phyloP scores from a whole-genome alignment of 2,329 filamentous ascomycete species.

The Paraconiothyrium sp. region DNA sequence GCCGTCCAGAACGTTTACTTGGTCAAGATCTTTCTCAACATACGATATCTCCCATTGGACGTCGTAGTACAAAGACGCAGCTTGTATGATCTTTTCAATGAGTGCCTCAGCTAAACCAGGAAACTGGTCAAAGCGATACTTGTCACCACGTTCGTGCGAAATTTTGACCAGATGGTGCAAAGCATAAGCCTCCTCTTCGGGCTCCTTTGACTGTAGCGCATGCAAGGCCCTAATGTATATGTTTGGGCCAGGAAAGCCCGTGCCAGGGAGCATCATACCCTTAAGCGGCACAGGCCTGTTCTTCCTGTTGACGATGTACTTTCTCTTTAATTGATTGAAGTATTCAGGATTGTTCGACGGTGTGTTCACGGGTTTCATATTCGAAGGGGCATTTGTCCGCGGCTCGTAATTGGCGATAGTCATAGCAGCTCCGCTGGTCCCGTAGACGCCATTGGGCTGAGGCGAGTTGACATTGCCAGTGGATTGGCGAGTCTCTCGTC shows the following conservation, averaged over 20 bases:
- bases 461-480: slow-evolving; percentile 52
- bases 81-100: slow-evolving; percentile 82
- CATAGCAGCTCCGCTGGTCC: slow-evolving; percentile 57
- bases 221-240: slow-evolving; percentile 91
- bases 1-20: slow-evolving; percentile 68
- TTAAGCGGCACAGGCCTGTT: slow-evolving; percentile 51
- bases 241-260: slow-evolving; percentile 78
- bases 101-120: slow-evolving; percentile 87
- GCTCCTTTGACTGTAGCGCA: slow-evolving; percentile 80
- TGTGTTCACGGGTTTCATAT: slow-evolving; percentile 77
- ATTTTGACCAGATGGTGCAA: slow-evolving; percentile 95
- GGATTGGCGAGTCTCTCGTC: slow-evolving; percentile 70
- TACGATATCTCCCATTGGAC: slow-evolving; percentile 82
- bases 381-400: slow-evolving; percentile 67
- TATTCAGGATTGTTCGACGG: slow-evolving; percentile 77
- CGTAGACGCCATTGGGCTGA: slow-evolving; percentile 52
- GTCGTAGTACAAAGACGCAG: slow-evolving; percentile 82
- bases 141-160: slow-evolving; percentile 91
- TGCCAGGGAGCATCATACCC: slow-evolving; percentile 70
- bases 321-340: slow-evolving; percentile 68
- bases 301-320: slow-evolving; percentile 57
- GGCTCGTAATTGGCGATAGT: slow-evolving; percentile 77
- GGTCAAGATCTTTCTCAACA: slow-evolving; percentile 61
- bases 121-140: slow-evolving; percentile 94
- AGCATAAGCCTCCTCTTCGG: slow-evolving; percentile 88